A percentile compares a stretch with the other conserved stretches of the same genome.
Evolutionary conservation across 2,329 filamentous ascomycete genomes (phyloP).

Genomic region (Metarhizium humberi): DNA sequence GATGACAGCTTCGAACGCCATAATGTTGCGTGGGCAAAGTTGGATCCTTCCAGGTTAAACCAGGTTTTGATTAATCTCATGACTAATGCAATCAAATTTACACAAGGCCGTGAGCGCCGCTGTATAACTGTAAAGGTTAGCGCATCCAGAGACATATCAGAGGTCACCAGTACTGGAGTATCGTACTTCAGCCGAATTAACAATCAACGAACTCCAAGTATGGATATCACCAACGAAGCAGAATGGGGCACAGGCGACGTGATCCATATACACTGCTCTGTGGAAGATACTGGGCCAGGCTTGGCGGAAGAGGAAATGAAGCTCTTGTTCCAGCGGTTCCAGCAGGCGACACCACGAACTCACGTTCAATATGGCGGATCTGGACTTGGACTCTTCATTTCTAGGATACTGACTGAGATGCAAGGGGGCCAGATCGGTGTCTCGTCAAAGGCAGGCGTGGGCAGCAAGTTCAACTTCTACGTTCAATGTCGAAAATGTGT

Average conservation of each 20-base stretch:
- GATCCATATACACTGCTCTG: slow-evolving; percentile 63
- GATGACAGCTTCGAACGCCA: slow-evolving; percentile 58
- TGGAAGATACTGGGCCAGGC: slow-evolving; percentile 63
- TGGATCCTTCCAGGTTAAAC: slow-evolving; percentile 66
- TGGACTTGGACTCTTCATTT: slow-evolving; percentile 67
- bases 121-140: slow-evolving; percentile 56
- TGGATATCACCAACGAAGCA: slow-evolving; percentile 39
- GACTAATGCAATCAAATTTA: slow-evolving; percentile 58
- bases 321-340: slow-evolving; percentile 58
- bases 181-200: slow-evolving; percentile 39
- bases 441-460: slow-evolving; percentile 53
- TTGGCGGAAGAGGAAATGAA: slow-evolving; percentile 56
- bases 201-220: slow-evolving; percentile 21
- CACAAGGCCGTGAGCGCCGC: slow-evolving; percentile 48
- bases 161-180: slow-evolving; percentile 29
- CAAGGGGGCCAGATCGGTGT: slow-evolving; percentile 74
- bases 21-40: slow-evolving; percentile 59
- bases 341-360: slow-evolving; percentile 57
- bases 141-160: slow-evolving; percentile 45
- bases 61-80: slow-evolving; percentile 72
- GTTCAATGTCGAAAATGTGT: slow-evolving; percentile 55
- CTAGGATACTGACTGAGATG: slow-evolving; percentile 63
- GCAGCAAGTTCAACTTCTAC: slow-evolving; percentile 71
- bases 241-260: slow-evolving; percentile 67
- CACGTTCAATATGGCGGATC: slow-evolving; percentile 66